Conservation (phyloP, 331 rosid species). For the Dryas integrifolia region DNA sequence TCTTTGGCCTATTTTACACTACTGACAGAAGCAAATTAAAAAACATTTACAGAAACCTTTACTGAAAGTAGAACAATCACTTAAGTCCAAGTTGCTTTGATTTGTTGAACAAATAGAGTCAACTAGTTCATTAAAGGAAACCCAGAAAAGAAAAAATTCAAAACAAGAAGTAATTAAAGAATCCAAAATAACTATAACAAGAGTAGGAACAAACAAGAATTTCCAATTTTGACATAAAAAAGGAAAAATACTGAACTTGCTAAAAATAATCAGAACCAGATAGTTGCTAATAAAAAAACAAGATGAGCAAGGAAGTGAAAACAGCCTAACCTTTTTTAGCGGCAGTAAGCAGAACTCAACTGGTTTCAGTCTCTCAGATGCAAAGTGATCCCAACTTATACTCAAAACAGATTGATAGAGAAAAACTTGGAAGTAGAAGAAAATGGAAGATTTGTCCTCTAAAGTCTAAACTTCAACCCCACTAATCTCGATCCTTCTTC, state of each 20-base stretch:
- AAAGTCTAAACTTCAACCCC: conserved; percentile 7
- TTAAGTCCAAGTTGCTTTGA: background rate
- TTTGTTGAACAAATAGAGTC: background rate
- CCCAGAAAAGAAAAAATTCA: background rate
- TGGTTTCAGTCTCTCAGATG: conserved; percentile 3
- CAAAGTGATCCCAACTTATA: conserved; percentile 14
- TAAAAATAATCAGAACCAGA: background rate
- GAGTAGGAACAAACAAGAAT: background rate
- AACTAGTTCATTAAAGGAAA: background rate
- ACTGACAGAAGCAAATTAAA: conserved; percentile 3
- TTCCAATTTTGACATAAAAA: background rate
- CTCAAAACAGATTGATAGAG: background rate
- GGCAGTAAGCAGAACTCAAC: background rate
- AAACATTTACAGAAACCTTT: background rate
- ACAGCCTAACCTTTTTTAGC: conserved; percentile 10
- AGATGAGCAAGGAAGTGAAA: background rate
- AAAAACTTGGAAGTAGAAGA: background rate
- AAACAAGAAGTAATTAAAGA: background rate
- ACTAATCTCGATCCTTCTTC: conserved; percentile 29
- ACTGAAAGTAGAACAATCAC: background rate
- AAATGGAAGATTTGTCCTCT: conserved; percentile 17
- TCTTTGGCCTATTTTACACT: background rate
- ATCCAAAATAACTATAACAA: background rate
- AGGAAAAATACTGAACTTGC: background rate
- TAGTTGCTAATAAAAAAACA: background rate